Evolutionary conservation across 2,329 filamentous ascomycete genomes (phyloP).

Genomic region (Cordyceps militaris): DNA sequence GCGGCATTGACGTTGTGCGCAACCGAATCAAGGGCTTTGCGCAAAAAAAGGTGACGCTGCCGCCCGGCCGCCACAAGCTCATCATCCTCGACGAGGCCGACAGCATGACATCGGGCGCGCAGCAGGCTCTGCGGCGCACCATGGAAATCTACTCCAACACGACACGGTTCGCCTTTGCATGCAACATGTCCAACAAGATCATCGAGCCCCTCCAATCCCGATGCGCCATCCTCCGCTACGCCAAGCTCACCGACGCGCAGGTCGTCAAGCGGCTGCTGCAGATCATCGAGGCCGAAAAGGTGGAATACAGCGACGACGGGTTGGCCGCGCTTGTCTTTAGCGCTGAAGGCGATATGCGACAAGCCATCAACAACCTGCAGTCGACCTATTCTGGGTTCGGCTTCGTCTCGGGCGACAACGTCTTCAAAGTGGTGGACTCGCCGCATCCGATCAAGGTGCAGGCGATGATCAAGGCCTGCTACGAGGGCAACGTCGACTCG

Average conservation of each 20-base stretch:
- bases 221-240: conserved; percentile 91
- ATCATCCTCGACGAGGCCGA: conserved; percentile 98
- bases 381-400: conserved; percentile 90
- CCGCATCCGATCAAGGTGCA: conserved; percentile 98
- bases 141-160: conserved; percentile 99
- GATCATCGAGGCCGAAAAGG: conserved; percentile 86
- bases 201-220: conserved; percentile 97
- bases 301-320: conserved; percentile 87
- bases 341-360: conserved; percentile 96
- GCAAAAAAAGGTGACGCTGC: conserved; percentile 96
- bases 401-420: conserved; percentile 95
- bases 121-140: conserved; percentile 87
- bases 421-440: conserved; percentile 94
- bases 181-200: conserved; percentile 98
- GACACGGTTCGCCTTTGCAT: conserved; percentile 94
- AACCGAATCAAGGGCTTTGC: conserved; percentile 98
- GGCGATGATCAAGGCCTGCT: conserved; percentile 95
- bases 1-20: conserved; percentile 95
- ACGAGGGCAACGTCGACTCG: conserved; percentile 82
- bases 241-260: conserved; percentile 84
- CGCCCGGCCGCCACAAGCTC: conserved; percentile 84
- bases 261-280: conserved; percentile 86
- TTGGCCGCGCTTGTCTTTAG: conserved; percentile 94
- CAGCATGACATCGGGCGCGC: conserved; percentile 94
- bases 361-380: conserved; percentile 97